Base-by-base conservation (phyloP, 179 eudicot genomes). In the Camellia oleifera region DNA sequence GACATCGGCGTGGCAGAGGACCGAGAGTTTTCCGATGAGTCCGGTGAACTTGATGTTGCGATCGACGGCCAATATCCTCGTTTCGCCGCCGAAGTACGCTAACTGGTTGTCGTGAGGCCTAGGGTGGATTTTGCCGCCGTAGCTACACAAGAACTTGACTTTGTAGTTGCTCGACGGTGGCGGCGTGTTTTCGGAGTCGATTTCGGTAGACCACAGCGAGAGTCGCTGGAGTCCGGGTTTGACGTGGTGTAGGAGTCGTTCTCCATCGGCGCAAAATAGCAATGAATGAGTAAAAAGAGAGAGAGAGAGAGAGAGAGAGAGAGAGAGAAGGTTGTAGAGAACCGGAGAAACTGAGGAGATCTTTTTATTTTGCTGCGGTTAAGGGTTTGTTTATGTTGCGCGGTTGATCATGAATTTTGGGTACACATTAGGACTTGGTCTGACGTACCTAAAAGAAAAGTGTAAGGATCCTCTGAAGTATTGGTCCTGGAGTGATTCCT, bases 21-120 rank as follows among this genome's bases (percentile, higher is more conserved):
- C 85, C 1, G 85, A 18, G 2, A 89, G 88, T 15, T 88, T 88
- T 0, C 86, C 8, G 3, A 78, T 60, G 2, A 91, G 71, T 4
- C 80, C 15, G 3, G 85, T 15, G 81, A 90, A 92, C 17, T 86
- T 91, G 53, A 83, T 63, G 44, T 6, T 40, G 67, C 97, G 91
- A 45, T 78, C 82, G 13, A 92, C 89, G 69, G 90, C 83, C 15
- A 92, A 84, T 15, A 92, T 91, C 0, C 91, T 87, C 3, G 93
- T 91, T 50, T 92, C 97, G 14, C 97, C 93, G 40, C 93, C 93
- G 77, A 90, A 82, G 86, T 92, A 92, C 5, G 93, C 83, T 14
- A 90, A 82, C 77, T 91, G 92, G 18, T 92, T 92, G 82, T 91
- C 95, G 77, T 88, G 91, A 0, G 97, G 95, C 12, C 97, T 87